Evolutionary conservation across 441 rosid species (phyloP), one percentile per base, ranked within the genome.

Genomic region (Erysimum pusillum): DNA sequence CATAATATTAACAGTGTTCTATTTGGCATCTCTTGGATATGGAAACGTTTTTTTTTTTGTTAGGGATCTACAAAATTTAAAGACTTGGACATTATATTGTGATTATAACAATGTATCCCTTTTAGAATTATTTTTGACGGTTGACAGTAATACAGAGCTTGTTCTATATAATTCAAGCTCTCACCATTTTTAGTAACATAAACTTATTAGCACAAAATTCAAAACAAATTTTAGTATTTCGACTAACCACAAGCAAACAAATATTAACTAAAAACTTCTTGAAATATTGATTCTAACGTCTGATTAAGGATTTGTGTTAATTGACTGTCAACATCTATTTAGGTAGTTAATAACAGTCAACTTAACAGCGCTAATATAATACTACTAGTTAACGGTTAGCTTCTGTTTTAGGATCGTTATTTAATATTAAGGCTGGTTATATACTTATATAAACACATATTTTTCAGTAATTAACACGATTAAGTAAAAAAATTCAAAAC

Each of bases 131-230:
- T 4, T 58, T 63, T 57, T 58, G 41, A 57, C 61, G 51, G 51
- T 22, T 74, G 65, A n/a, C 68, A 67, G 45, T 64, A 7, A 44
- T 67, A 51, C 31, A 56, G 22, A 25, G 11, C 15, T 38, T 20
- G 28, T n/a, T 28, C 9, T 38, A n/a, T 66, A 17, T 32, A 63
- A 42, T 45, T 74, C 65, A 65, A 65, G 52, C 58, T 57, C 71
- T 64, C 42, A 0, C 12, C 13, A 9, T 5, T 35, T 73, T 42
- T 9, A 41, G 9, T 4, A 22, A 38, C 51, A 62, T 53, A 34
- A 60, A 60, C 22, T 44, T 65, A 74, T 41, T 22, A 35, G 49
- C 49, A 44, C 20, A 36, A 67, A 8, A 2, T 44, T 65, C 49
- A 46, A 71, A 45, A 56, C 39, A 13, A 63, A 34, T 14, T 42